Evolutionary conservation across 352 stramenopile genomes (phyloP).

Genomic region (Pythium graminicola): DNA sequence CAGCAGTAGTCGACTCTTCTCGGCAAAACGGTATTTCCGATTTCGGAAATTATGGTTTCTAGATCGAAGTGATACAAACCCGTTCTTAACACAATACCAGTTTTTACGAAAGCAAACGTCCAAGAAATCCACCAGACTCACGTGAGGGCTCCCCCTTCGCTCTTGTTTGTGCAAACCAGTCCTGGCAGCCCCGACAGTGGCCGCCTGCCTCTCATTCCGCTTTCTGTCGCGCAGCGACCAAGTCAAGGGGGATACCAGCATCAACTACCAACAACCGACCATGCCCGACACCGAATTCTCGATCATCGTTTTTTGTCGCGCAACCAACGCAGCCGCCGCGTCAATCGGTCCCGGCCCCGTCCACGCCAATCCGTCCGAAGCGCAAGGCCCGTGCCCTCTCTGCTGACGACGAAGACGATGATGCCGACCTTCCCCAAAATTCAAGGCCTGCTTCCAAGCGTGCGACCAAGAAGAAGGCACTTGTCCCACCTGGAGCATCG

Average conservation of each 20-base stretch:
- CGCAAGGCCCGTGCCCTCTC: slow-evolving; percentile 1
- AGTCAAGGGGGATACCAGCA: slow-evolving; percentile 1
- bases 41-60: not conserved
- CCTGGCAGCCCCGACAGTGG: too few species aligned
- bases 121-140: too few species aligned
- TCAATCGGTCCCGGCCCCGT: not conserved
- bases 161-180: too few species aligned
- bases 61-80: not conserved
- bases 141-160: not conserved
- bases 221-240: slow-evolving; percentile 6
- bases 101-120: too few species aligned
- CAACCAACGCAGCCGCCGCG: not conserved
- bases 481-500: not conserved
- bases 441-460: not conserved
- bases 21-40: not conserved
- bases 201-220: not conserved
- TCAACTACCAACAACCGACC: not conserved
- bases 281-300: not conserved
- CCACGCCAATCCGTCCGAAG: not conserved
- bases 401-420: not conserved
- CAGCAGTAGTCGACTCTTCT: too few species aligned
- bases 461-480: not conserved
- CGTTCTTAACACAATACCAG: not conserved
- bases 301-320: not conserved
- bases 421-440: not conserved